These are phyloP conservation scores for Fusarium neocosmosporiellum DNA, from an alignment of 2,329 filamentous ascomycete species.

Conservation along the genomic window DNA sequence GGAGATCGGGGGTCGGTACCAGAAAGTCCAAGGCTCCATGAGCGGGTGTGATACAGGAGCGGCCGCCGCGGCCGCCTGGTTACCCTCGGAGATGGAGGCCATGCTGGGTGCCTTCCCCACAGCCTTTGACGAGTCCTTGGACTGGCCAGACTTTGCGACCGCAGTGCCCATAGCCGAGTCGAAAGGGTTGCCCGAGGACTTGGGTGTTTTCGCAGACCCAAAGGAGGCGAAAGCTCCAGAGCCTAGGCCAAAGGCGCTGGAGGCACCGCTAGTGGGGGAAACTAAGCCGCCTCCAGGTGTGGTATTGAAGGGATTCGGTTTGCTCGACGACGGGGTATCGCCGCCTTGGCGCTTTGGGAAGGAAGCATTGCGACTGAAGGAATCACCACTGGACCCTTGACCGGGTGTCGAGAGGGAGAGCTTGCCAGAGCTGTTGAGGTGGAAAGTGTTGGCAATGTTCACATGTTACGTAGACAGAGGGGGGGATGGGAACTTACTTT, in stretches of 20 bases:
- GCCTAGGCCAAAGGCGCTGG: constrained; percentile 91
- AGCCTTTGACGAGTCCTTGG: constrained; percentile 48
- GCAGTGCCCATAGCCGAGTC: constrained; percentile 73
- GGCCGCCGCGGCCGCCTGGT: constrained; percentile 48
- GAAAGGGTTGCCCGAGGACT: constrained; percentile 83
- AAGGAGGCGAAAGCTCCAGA: constrained; percentile 94
- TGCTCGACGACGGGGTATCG: constrained; percentile 74
- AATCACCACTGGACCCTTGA: constrained; percentile 63
- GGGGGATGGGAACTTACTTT: constrained; percentile 68
- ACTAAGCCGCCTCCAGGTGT: constrained; percentile 70
- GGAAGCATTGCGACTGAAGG: constrained; percentile 70
- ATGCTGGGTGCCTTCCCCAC: constrained; percentile 50
- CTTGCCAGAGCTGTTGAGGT: constrained; percentile 77
- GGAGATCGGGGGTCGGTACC: constrained; percentile 95
- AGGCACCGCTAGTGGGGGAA: constrained; percentile 69
- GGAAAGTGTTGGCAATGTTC: constrained; percentile 25
- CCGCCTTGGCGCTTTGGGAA: constrained; percentile 81
- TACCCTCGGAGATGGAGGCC: constrained; percentile 60
- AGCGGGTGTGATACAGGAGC: constrained; percentile 65
- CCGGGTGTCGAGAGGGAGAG: constrained; percentile 86
- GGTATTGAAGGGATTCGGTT: constrained; percentile 80
- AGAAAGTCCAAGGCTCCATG: constrained; percentile 93
- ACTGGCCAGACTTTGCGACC: constrained; percentile 45
- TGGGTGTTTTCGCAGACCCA: constrained; percentile 87
- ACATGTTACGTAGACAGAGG: not conserved